Evolutionary conservation across 495 filamentous ascomycete species (phyloP).

Genomic region (Tuber brumale): DNA sequence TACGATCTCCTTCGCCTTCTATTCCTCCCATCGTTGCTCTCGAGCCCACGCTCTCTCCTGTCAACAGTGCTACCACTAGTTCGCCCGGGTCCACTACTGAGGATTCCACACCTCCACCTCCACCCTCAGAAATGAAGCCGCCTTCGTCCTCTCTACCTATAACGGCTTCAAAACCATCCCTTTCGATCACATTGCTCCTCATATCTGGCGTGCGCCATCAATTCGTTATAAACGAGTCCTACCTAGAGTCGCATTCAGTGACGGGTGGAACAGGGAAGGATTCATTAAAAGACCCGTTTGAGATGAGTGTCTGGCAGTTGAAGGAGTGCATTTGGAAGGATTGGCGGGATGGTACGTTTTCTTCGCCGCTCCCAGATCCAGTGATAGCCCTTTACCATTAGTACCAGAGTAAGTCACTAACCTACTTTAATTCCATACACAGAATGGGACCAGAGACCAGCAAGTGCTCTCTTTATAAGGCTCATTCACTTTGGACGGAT

Average conservation of each 20-base stretch:
- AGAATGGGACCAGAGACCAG: conserved; percentile 41
- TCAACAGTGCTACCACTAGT: conserved; percentile 6
- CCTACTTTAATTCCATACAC: background rate
- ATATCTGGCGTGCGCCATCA: conserved; percentile 40
- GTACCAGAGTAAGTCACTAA: background rate
- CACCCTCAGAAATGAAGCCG: conserved; percentile 20
- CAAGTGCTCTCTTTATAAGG: conserved; percentile 41
- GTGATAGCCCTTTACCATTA: background rate
- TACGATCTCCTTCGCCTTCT: background rate
- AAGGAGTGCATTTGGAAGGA: conserved; percentile 44
- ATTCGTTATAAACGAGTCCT: conserved; percentile 52
- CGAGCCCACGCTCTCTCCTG: conserved; percentile 20
- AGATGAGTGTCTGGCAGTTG: conserved; percentile 40
- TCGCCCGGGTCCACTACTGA: conserved; percentile 7
- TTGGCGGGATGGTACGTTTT: conserved; percentile 40
- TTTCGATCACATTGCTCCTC: conserved; percentile 39
- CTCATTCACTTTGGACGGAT: conserved; percentile 41
- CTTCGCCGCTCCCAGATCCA: background rate
- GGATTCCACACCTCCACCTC: conserved; percentile 13
- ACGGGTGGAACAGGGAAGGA: conserved; percentile 29
- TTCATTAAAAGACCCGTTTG: conserved; percentile 33
- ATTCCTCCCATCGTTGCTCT: conserved; percentile 37
- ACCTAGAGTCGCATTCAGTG: conserved; percentile 56
- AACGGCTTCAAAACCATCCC: conserved; percentile 16
- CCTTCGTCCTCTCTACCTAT: conserved; percentile 17